Evolutionary conservation across 352 stramenopile species (phyloP), one percentile per base, ranked within the genome.

Genomic region (Pythium periplocum): DNA sequence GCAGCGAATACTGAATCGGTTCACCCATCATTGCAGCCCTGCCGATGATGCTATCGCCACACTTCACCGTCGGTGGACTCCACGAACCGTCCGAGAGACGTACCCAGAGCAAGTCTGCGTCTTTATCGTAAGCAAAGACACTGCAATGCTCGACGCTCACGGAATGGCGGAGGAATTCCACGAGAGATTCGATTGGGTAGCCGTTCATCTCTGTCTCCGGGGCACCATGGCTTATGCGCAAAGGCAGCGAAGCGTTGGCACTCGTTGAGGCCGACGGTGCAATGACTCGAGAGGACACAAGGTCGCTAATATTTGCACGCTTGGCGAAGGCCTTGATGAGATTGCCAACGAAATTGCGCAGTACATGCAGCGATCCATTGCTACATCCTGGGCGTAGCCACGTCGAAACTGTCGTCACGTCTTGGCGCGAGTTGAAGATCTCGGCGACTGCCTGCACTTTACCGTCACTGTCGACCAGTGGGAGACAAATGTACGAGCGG

Each of bases 401-500:
- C 6, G 59, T 51, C 0, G 52, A 61, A 50, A 87, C 55, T 11
- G 75, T 55, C 11, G 66, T 53, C 2, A 60, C 46, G 45, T 75
- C 66, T 26, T 86, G 67, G 12, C 72, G 74, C 3, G 76, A 76
- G 61, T 89, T 89, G 59, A 83, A 86, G 40, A 90, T 59, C 61
- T 90, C 75, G 8, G 80, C 77, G 33, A 88, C 67, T 8, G 71
- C 79, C 48, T 75, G 75, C 34, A 87, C 72, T 6, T 38, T 68
- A 30, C 64, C 73, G 10, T 69, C 64, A 37, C 68, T 71, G 55
- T 90, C 75, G 35, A 80, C 65, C 2, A 90, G 73, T n/a, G 79
- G 79, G 34, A 88, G 52, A 47, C 79, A 90, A 33, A 90, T 50
- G 57, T 88, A 88, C 2, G 77, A 86, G 53, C 78, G 71, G 4